Evolutionary conservation across 257 asterid species (phyloP), one percentile per base, ranked within the genome.

Genomic region (Coffea canephora): DNA sequence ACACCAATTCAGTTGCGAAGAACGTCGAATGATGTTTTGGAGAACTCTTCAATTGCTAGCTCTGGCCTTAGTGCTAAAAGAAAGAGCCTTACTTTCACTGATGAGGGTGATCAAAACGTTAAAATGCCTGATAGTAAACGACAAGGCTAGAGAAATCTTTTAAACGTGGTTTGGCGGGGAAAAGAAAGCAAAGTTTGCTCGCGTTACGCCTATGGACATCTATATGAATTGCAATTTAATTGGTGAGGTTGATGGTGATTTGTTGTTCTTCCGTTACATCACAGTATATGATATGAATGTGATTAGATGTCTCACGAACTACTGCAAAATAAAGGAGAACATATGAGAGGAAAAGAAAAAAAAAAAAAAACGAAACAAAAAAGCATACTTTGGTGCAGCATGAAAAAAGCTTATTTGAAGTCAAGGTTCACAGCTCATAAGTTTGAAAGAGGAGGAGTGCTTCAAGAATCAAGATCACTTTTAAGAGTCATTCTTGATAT

Each of bases 11-110:
- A 71, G n/a, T 52, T 86, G 74, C 80, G 69, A 39, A 86, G 76
- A 12, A 54, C 41, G 19, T 70, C 14, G n/a, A 75, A 13, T 31
- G 79, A 82, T 27, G 67, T 48, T 45, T 4, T 81, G 81, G 93
- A 80, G 67, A 78, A 57, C 62, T 73, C 89, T 61, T 77, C 88
- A 9, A 86, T 21, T 9, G 76, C 78, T 73, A 27, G 84, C 72
- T 67, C 81, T 48, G 68, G 73, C 14, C 48, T 73, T 21, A 50
- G 82, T 43, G 77, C 82, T 9, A 91, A 91, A 69, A 80, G 94
- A 83, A 90, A 83, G 85, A 87, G 91, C 84, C 94, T 89, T 34
- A 83, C 78, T 59, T 92, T 87, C 83, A 45, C 73, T 76, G 85
- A 87, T 64, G 12, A 36, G 52, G 85, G 69, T 70, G 81, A 80